Evolutionary conservation across 1,139 yeast species (phyloP).

Genomic region (Geotrichum candidum): DNA sequence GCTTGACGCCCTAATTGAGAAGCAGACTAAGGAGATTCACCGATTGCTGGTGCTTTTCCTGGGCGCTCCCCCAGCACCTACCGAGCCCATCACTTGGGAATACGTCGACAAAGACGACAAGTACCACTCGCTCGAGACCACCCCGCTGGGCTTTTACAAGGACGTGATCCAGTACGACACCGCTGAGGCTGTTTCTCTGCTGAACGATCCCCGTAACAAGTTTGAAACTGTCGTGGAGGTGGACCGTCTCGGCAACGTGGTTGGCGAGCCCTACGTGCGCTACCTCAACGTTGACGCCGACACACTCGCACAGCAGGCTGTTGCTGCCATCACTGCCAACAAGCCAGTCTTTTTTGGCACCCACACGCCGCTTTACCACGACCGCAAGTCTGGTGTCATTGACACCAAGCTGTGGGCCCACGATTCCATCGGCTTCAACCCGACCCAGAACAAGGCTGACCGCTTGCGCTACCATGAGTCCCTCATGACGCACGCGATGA

Average conservation of each 20-base stretch:
- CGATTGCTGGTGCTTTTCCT: constrained; percentile 58
- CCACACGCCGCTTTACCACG: constrained; percentile 68
- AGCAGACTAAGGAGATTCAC: constrained; percentile 57
- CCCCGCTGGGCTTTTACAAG: constrained; percentile 58
- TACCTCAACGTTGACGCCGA: constrained; percentile 64
- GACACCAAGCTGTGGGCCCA: constrained; percentile 65
- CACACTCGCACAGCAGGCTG: constrained; percentile 52
- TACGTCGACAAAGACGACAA: constrained; percentile 66
- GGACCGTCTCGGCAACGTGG: constrained; percentile 66
- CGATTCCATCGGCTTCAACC: constrained; percentile 55
- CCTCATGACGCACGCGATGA: constrained; percentile 85
- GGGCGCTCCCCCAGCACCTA: constrained; percentile 74
- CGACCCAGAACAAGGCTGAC: constrained; percentile 51
- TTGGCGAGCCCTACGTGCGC: constrained; percentile 58
- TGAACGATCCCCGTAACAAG: constrained; percentile 74
- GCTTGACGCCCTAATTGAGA: constrained; percentile 38
- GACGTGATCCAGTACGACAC: constrained; percentile 51
- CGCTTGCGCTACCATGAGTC: constrained; percentile 53
- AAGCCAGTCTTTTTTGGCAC: constrained; percentile 82
- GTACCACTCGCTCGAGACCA: constrained; percentile 46
- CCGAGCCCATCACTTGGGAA: constrained; percentile 65
- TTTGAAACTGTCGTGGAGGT: constrained; percentile 59
- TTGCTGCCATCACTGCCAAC: constrained; percentile 59
- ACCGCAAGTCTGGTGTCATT: constrained; percentile 58
- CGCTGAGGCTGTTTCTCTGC: constrained; percentile 53